phyloP scores from a whole-genome alignment of 129 eudicot species.

The Smallanthus sonchifolius region DNA sequence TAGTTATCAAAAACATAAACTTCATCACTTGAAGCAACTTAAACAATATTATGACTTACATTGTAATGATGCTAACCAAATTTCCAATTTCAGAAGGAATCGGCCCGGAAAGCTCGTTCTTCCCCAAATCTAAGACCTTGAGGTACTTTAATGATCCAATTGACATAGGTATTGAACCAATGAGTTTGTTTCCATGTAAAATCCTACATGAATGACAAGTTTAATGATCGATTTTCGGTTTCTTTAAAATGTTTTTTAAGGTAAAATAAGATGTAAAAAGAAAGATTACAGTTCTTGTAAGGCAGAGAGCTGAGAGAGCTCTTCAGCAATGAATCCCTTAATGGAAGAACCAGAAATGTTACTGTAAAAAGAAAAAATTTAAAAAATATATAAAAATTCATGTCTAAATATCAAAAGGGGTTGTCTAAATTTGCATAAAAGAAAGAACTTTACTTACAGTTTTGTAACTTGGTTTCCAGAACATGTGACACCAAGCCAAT shows the following conservation, averaged over 20 bases:
- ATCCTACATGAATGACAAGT: constrained; percentile 38
- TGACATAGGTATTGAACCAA: constrained; percentile 85
- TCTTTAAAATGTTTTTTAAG: neutral
- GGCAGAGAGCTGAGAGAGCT: constrained; percentile 53
- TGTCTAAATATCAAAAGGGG: no score
- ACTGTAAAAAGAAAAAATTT: constrained; percentile 38
- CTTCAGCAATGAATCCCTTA: constrained; percentile 79
- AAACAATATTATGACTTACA: constrained; percentile 43
- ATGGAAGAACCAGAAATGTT: constrained; percentile 79
- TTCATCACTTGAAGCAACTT: neutral
- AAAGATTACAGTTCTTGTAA: constrained; percentile 76
- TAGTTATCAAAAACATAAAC: constrained; percentile 4
- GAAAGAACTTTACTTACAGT: constrained; percentile 50
- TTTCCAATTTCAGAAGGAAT: constrained; percentile 84
- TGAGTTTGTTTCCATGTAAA: constrained; percentile 69
- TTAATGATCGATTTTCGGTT: neutral
- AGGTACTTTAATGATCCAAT: constrained; percentile 70
- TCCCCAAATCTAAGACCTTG: constrained; percentile 78
- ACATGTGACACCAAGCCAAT: constrained; percentile 81
- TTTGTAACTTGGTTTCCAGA: constrained; percentile 65
- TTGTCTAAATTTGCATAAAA: neutral
- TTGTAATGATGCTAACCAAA: constrained; percentile 43
- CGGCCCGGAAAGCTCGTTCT: constrained; percentile 74
- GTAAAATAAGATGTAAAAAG: neutral
- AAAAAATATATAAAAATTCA: neutral